Percentiles rank a stretch among this genome's conserved stretches.
Evolutionary conservation across 371 early-diverging fungal species (phyloP).

Genomic region (Circinella minor): DNA sequence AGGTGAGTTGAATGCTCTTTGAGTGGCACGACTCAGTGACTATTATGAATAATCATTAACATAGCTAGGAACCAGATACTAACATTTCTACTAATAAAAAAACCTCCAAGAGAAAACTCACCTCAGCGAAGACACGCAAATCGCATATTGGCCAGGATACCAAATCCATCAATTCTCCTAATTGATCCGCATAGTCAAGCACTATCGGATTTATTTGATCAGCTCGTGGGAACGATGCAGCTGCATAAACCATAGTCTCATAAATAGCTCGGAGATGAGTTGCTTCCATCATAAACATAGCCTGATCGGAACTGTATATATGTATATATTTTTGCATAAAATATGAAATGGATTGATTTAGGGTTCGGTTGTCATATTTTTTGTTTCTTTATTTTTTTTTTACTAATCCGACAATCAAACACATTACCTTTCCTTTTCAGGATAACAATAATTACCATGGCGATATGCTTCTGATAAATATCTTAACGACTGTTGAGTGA

Average conservation of each 20-base stretch:
- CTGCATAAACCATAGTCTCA: conserved; percentile 61
- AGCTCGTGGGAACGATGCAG: conserved; percentile 68
- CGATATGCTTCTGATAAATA: conserved; percentile 34
- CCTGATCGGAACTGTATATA: not conserved
- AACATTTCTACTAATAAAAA: conserved; percentile 14
- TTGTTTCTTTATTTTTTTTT: too few species aligned
- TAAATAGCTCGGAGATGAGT: conserved; percentile 64
- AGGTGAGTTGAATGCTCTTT: conserved; percentile 77
- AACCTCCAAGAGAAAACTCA: conserved; percentile 13
- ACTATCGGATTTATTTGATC: conserved; percentile 63
- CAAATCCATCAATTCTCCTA: conserved; percentile 63
- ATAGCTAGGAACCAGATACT: not conserved
- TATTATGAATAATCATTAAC: conserved; percentile 19
- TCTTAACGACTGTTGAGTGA: conserved; percentile 47
- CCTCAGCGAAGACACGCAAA: conserved; percentile 54
- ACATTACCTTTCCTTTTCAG: conserved; percentile 4
- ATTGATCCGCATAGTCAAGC: conserved; percentile 66
- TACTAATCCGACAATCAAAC: too few species aligned
- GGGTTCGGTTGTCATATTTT: not conserved
- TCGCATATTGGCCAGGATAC: conserved; percentile 44
- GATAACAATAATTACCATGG: conserved; percentile 31
- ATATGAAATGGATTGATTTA: too few species aligned
- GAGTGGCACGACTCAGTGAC: conserved; percentile 66
- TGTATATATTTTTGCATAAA: not conserved
- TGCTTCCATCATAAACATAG: conserved; percentile 37